Conservation (phyloP, 2,329 filamentous ascomycete species). For the Drechslerella dactyloides region DNA sequence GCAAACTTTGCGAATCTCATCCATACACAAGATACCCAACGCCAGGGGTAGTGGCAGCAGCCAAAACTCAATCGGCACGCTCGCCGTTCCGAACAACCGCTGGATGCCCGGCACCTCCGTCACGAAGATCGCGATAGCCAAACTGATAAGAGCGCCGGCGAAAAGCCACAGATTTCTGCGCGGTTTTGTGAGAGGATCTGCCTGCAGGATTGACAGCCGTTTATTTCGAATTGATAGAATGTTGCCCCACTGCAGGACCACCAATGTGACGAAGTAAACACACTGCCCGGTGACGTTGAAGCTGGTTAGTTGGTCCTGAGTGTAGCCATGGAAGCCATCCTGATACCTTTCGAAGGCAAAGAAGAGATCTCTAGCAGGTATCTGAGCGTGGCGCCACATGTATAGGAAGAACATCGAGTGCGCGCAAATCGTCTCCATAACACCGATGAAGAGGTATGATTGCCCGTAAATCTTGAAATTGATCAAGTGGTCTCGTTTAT, state of each 20-base stretch:
- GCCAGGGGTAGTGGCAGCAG: conserved; percentile 63
- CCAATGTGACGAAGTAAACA: conserved; percentile 65
- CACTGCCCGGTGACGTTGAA: conserved; percentile 64
- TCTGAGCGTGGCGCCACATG: conserved; percentile 62
- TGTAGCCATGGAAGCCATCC: conserved; percentile 63
- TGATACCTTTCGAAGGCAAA: conserved; percentile 63
- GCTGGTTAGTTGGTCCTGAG: conserved; percentile 59
- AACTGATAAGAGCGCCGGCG: conserved; percentile 60
- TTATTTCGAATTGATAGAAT: conserved; percentile 61
- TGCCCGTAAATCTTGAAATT: conserved; percentile 64
- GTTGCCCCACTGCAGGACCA: conserved; percentile 64
- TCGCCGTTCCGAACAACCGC: conserved; percentile 61
- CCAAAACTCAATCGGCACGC: conserved; percentile 64
- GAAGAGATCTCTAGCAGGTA: conserved; percentile 62
- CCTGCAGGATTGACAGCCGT: conserved; percentile 63
- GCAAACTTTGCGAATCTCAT: conserved; percentile 59
- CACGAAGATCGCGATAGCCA: conserved; percentile 64
- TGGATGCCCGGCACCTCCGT: conserved; percentile 64
- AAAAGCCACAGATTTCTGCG: conserved; percentile 64
- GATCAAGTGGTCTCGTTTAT: conserved; percentile 63
- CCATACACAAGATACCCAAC: conserved; percentile 63
- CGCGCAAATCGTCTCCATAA: conserved; percentile 63
- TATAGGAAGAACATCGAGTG: conserved; percentile 66
- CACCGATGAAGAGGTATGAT: conserved; percentile 64
- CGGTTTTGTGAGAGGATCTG: conserved; percentile 61